Evolutionary conservation across 495 filamentous ascomycete genomes (phyloP).

Genomic region (Physcia stellaris): DNA sequence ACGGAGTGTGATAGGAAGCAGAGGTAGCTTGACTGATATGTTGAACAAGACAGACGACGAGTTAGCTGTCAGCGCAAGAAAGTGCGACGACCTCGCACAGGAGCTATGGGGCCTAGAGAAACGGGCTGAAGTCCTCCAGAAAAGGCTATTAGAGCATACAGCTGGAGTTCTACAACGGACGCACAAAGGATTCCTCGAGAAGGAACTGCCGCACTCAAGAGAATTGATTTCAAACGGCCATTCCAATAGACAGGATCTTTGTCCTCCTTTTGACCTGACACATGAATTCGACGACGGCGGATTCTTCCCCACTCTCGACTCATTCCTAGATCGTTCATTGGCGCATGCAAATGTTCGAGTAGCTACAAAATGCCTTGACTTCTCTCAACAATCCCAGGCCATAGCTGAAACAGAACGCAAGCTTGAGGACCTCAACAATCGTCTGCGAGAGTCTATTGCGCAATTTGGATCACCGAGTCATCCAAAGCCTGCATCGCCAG

Average conservation of each 20-base stretch:
- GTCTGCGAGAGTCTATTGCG: conserved; percentile 52
- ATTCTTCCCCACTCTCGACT: conserved; percentile 59
- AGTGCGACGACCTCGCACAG: conserved; percentile 71
- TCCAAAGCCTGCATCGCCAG: conserved; percentile 21
- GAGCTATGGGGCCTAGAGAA: conserved; percentile 70
- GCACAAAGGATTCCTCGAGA: conserved; percentile 47
- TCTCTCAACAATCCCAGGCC: conserved; percentile 19
- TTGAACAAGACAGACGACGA: conserved; percentile 59
- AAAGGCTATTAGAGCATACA: conserved; percentile 70
- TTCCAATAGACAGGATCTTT: conserved; percentile 28
- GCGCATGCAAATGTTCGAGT: conserved; percentile 17
- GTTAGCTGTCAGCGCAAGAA: conserved; percentile 54
- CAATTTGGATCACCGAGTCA: conserved; percentile 38
- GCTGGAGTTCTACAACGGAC: conserved; percentile 83
- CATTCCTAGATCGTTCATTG: conserved; percentile 40
- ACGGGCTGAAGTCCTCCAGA: conserved; percentile 54
- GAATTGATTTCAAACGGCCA: conserved; percentile 42
- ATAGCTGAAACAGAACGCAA: conserved; percentile 50
- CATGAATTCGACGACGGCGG: conserved; percentile 67
- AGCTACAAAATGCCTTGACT: conserved; percentile 10
- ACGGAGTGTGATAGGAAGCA: conserved; percentile 40
- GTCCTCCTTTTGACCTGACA: conserved; percentile 26
- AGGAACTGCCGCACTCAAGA: conserved; percentile 46
- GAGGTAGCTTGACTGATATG: conserved; percentile 22
- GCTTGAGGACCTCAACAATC: conserved; percentile 58